Percentiles rank a stretch among this genome's conserved stretches.
Conservation (phyloP, 83 land plant genomes). For the Isoetes engelmannii region DNA sequence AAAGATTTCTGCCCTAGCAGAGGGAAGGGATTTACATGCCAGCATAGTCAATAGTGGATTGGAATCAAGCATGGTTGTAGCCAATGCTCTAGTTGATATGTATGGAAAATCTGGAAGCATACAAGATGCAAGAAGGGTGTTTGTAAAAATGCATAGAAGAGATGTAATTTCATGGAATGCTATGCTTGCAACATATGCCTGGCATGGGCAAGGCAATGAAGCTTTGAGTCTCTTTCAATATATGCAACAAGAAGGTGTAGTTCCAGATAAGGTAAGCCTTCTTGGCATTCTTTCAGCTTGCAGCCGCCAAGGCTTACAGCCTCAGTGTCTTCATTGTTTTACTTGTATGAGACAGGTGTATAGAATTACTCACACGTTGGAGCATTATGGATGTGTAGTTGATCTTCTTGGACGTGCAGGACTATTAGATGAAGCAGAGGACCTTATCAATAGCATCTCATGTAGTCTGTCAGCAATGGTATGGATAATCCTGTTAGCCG, state of each 20-base stretch:
- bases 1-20: not conserved
- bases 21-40: conserved; percentile 14
- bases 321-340: no score
- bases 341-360: no score
- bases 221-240: conserved; percentile 1
- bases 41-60: not conserved
- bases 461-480: no score
- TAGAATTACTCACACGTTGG: no score
- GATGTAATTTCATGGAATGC: conserved; percentile 18
- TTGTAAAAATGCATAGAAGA: not conserved
- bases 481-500: no score
- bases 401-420: no score
- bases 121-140: conserved; percentile 10
- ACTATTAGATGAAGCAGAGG: no score
- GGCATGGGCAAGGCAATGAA: not conserved
- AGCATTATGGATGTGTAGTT: no score
- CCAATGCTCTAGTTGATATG: conserved; percentile 17
- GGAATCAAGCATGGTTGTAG: conserved; percentile 2
- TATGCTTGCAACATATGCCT: conserved; percentile 11
- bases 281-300: conserved; percentile 17
- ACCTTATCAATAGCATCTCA: no score
- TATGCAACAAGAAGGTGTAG: conserved; percentile 15
- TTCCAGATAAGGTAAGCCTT: conserved; percentile 8
- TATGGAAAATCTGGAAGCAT: conserved; percentile 18
- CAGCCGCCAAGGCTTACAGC: no score